Conservation (phyloP, 2,329 filamentous ascomycete genomes). For the Emergomyces pasteurianus region DNA sequence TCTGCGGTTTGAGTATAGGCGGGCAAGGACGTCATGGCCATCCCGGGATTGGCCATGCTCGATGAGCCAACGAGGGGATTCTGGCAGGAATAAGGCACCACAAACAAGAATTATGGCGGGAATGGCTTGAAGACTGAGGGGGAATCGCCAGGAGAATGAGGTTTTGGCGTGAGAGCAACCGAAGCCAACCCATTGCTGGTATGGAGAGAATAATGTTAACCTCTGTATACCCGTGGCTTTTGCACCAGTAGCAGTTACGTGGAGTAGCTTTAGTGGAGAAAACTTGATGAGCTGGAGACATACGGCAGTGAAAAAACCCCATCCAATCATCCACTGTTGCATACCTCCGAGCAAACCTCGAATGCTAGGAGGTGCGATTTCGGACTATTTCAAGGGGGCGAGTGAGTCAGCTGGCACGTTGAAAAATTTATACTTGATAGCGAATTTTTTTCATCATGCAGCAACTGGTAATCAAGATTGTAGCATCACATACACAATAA, state of each 20-base stretch:
- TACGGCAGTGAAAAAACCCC: constrained; percentile 32
- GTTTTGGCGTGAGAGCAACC: constrained; percentile 29
- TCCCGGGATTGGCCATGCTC: constrained; percentile 26
- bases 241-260: neutral
- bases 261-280: neutral
- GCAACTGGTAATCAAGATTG: neutral
- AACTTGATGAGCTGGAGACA: constrained; percentile 4
- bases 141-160: constrained; percentile 26
- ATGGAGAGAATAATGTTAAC: neutral
- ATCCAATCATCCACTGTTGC: constrained; percentile 36
- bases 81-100: constrained; percentile 24
- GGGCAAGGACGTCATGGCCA: constrained; percentile 22
- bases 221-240: neutral
- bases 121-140: constrained; percentile 25
- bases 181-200: constrained; percentile 36
- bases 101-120: constrained; percentile 28
- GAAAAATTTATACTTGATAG: neutral
- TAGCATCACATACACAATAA: constrained; percentile 26
- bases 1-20: constrained; percentile 20
- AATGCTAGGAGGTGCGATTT: constrained; percentile 28
- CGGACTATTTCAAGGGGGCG: constrained; percentile 16
- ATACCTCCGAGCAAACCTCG: constrained; percentile 31
- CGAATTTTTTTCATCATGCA: neutral
- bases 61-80: constrained; percentile 25
- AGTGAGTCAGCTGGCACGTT: neutral